Evolutionary conservation across 2,329 filamentous ascomycete genomes (phyloP).

Genomic region (Endoconidiophora laricicola): DNA sequence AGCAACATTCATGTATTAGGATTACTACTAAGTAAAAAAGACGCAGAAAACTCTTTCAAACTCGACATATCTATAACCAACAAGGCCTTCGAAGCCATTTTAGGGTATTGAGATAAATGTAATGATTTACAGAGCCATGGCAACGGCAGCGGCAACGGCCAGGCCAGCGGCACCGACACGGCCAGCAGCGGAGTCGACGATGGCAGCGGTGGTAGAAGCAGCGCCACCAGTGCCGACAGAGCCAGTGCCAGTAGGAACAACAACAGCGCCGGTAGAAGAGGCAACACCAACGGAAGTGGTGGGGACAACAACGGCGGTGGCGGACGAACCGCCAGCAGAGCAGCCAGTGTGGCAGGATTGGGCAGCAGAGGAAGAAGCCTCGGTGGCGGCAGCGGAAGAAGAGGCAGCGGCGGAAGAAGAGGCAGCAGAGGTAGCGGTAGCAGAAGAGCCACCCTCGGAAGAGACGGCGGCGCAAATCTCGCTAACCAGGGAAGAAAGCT

Average conservation of each 20-base stretch:
- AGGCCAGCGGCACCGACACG: conserved; percentile 18
- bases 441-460: conserved; percentile 12
- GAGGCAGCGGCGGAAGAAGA: conserved; percentile 12
- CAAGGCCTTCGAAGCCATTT: too few species aligned
- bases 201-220: conserved; percentile 14
- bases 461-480: conserved; percentile 17
- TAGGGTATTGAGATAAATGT: too few species aligned
- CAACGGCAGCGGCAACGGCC: conserved; percentile 19
- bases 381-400: conserved; percentile 12
- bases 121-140: conserved; percentile 18
- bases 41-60: too few species aligned
- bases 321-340: conserved; percentile 10
- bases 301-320: conserved; percentile 5
- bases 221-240: not conserved
- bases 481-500: conserved; percentile 14
- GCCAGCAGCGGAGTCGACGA: conserved; percentile 13
- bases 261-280: not conserved
- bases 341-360: not conserved
- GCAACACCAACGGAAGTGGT: not conserved
- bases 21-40: too few species aligned
- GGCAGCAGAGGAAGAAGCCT: not conserved
- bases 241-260: not conserved
- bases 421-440: conserved; percentile 10
- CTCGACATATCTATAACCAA: too few species aligned
- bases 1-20: too few species aligned